Base-by-base conservation (phyloP, 2,329 filamentous ascomycete genomes). In the Botryosphaeria dothidea region DNA sequence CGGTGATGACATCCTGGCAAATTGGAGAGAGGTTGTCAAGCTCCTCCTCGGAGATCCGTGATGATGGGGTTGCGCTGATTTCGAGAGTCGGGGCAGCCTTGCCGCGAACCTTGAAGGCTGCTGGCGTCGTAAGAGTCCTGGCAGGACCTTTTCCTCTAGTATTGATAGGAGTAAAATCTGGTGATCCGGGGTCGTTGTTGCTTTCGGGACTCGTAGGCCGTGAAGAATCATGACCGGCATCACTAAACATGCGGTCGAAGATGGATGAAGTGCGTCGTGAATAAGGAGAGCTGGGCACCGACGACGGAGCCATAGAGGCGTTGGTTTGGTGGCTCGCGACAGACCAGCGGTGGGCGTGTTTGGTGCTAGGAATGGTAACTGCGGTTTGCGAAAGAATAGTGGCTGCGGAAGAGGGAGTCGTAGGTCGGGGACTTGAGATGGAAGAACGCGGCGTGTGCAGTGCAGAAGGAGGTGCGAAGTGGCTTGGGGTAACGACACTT, bases 201-300 rank as follows among this genome's bases (percentile, higher is more conserved):
- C 92, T 96, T 17, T 91, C 89, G 0, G 95, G 94, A 41, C 93
- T 97, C 0, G 88, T 90, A 0, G 93, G 92, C 54, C 89, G 85
- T 11, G 92, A 93, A 3, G 86, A 89, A 60, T 92, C 89, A 19
- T 83, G 81, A 5, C 76, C 81, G 51, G 80, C 82, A 64, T 83
- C 84, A 68, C 83, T 84, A 69, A 90, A 86, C 11, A 85, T 80
- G 34, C 87, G 85, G 74, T 97, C 94, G 71, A 97, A 97, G 52
- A 97, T 82, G 0, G 91, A 88, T 13, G 86, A 92, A 58, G 86
- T 86, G 19, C 90, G 87, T 68, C 81, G 77, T 2, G 88, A 88
- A 31, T 84, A 85, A 0, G 95, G 93, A 3, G 94, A 97, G 70
- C 89, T 93, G 1, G 93, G 90, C 1, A 90, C 84, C 0, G 93